A percentile compares a stretch with the other conserved stretches of the same genome.
These are phyloP conservation scores for Theileria sp. DNA, from an alignment of 169 alveolate genomes.

Conservation along the genomic window DNA sequence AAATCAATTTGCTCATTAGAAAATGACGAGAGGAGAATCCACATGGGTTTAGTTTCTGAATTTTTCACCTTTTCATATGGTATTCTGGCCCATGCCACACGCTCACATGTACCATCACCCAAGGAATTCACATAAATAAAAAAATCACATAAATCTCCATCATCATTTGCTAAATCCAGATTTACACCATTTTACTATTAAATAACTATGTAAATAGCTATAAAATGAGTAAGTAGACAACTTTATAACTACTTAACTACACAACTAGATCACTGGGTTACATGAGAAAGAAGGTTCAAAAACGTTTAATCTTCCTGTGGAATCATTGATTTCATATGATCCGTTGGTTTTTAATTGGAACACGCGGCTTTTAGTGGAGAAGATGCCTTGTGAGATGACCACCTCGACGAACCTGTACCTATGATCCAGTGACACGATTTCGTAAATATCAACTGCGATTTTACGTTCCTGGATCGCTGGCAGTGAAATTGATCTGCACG, in stretches of 20 bases:
- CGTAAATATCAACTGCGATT: conserved; percentile 74
- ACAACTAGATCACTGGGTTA: not conserved
- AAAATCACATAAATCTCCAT: conserved; percentile 74
- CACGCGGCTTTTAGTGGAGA: conserved; percentile 42
- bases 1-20: conserved; percentile 46
- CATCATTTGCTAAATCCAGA: conserved; percentile 38
- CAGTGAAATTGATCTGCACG: conserved; percentile 37
- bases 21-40: conserved; percentile 69
- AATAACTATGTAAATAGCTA: too few relatives aligned
- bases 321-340: conserved; percentile 75
- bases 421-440: conserved; percentile 60
- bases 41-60: conserved; percentile 81
- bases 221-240: not conserved
- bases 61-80: conserved; percentile 68
- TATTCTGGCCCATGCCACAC: conserved; percentile 79
- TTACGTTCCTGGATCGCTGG: conserved; percentile 70
- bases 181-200: not conserved
- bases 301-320: conserved; percentile 77
- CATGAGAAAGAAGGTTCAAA: conserved; percentile 75
- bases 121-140: conserved; percentile 58
- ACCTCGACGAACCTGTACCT: conserved; percentile 45
- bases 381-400: conserved; percentile 70
- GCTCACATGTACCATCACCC: conserved; percentile 27
- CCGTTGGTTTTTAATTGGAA: conserved; percentile 16
- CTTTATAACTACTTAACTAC: not conserved